Conservation (phyloP, 2,329 filamentous ascomycete genomes). For the Colletotrichum simmondsii region DNA sequence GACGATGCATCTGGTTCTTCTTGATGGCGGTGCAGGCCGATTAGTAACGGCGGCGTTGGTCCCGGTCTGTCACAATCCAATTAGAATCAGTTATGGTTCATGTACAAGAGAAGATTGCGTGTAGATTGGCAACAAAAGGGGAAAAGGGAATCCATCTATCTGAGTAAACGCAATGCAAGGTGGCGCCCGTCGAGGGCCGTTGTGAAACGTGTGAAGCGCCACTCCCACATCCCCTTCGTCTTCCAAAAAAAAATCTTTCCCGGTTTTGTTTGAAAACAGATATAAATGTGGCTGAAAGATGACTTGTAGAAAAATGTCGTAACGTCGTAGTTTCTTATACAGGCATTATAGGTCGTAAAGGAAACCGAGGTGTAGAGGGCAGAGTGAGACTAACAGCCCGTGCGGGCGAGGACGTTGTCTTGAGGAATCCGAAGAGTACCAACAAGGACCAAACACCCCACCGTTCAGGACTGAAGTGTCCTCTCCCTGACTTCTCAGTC, state of each 20-base stretch:
- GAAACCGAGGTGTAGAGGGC: neutral
- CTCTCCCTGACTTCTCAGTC: slow-evolving; percentile 10
- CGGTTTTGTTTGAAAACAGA: neutral
- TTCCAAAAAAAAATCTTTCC: neutral
- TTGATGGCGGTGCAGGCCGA: slow-evolving; percentile 24
- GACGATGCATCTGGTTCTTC: neutral
- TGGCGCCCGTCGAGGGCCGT: slow-evolving; percentile 1
- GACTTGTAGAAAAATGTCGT: neutral
- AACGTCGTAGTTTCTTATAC: neutral
- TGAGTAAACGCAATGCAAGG: slow-evolving; percentile 27
- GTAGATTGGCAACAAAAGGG: slow-evolving; percentile 25
- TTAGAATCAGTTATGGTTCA: slow-evolving; percentile 53
- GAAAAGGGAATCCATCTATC: slow-evolving; percentile 30
- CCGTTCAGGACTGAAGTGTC: neutral
- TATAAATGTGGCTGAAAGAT: neutral
- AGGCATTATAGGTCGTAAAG: neutral
- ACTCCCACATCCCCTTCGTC: slow-evolving; percentile 4
- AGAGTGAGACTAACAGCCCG: neutral
- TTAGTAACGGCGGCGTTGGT: slow-evolving; percentile 46
- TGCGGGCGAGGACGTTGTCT: neutral
- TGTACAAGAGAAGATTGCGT: slow-evolving; percentile 38
- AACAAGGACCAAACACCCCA: neutral
- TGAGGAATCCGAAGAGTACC: neutral
- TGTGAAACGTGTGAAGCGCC: slow-evolving; percentile 7
- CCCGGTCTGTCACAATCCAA: slow-evolving; percentile 51